Evolutionary conservation across 1,139 yeast species (phyloP), one percentile per base, ranked within the genome.

Genomic region (Scheffersomyces insectosa): DNA sequence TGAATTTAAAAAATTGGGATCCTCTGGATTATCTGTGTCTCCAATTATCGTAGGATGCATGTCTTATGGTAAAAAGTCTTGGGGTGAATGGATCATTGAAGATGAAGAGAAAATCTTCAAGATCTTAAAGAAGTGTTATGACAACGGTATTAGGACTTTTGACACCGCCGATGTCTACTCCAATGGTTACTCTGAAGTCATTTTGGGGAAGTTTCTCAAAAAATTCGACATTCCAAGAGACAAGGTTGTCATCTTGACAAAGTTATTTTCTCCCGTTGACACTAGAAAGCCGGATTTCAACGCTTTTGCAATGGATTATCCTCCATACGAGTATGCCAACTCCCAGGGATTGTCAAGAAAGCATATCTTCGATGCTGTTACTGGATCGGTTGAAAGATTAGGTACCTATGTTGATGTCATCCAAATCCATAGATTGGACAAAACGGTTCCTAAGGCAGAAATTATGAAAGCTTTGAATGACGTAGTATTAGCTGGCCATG

Each of bases 1-100:
- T 20, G 25, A 20, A 20, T 54, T 44, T 42, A 49, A 41, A 20
- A 52, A 52, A n/a, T 62, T 75, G 32, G 83, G 83, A 20, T 61
- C 66, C 35, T 75, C 82, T 2, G 85, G 85, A 1, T 68, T 81
- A 32, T 67, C 75, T 45, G 65, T 80, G 37, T 75, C 84, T 28
- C 71, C 71, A 45, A 57, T 79, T 40, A 72, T 81, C 43, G 70
- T 80, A n/a, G 85, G 85, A 16, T 78, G 82, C 52, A 80, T 80
- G 84, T 61, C 78, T 3, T 79, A 62, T 50, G 85, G 85, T 12
- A 44, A 55, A 13, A 75, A 72, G 45, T 39, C 48, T 13, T 77
- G 79, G 78, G 68, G 59, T 7, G 72, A 67, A 16, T 79, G 82
- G 83, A 75, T 75, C 5, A 54, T 76, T 13, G 68, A 64, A 23